Evolutionary conservation across 2,329 filamentous ascomycete genomes (phyloP), one percentile per base, ranked within the genome.

Genomic region (Pestalotiopsis sp.): DNA sequence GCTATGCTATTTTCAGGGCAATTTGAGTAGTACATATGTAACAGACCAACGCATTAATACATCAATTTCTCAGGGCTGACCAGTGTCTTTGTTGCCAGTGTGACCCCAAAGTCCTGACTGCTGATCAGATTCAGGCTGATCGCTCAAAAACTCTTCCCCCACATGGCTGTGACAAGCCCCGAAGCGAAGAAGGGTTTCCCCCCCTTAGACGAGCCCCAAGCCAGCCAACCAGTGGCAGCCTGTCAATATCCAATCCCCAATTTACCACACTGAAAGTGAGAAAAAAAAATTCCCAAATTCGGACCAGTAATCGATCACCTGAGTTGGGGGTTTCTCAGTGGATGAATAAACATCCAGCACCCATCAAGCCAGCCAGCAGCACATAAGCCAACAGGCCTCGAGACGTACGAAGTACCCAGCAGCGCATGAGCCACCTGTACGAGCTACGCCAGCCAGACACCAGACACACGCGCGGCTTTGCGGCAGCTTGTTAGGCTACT

Each of bases 171-270:
- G 41, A 49, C 41, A 49, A 49, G n/a, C 13, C 13, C n/a, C 45
- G 20, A n/a, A 52, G 45, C 17, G 45, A n/a, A n/a, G 17, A 52
- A 52, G 17, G 14, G 17, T 23, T 52, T n/a, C 20, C 20, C 20
- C 45, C 45, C 17, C 14, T 12, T 52, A 52, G 45, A 52, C n/a
- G 45, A 52, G 20, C 17, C 31, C 59, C 38, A 17, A 62, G 27
- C 38, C 36, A 62, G 20, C 59, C 27, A 62, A 62, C 59, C 59
- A 62, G 25, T 62, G 38, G 59, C 31, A 36, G 27, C 31, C 31
- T 39, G n/a, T 62, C 59, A 36, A 62, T 62, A 62, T 39, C 59
- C 27, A 62, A 62, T 62, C 17, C 59, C 27, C 27, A 62, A 14
- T 41, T 36, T 27, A 36, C 45, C 45, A 52, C 45, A 3, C 23